A percentile compares a stretch with the other conserved stretches of the same genome.
Conservation (phyloP, 2,329 filamentous ascomycete species). For the Raffaelea albimanens region DNA sequence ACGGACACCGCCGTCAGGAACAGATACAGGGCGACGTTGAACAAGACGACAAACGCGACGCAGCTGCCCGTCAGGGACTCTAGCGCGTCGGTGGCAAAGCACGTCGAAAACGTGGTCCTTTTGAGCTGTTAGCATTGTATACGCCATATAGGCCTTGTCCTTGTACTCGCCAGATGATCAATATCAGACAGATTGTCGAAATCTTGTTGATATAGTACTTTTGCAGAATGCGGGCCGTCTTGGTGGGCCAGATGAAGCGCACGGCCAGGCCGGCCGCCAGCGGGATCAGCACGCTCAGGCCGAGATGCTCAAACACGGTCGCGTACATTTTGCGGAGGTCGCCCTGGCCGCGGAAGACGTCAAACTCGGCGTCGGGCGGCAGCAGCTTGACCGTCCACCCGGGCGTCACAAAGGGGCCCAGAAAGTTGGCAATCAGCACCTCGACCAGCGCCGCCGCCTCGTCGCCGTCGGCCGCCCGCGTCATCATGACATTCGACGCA, state of each 20-base stretch:
- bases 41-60: slow-evolving; percentile 57
- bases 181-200: slow-evolving; percentile 35
- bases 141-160: neutral
- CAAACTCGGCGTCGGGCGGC: slow-evolving; percentile 38
- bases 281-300: slow-evolving; percentile 56
- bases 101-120: slow-evolving; percentile 60
- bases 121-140: neutral
- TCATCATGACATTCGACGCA: slow-evolving; percentile 67
- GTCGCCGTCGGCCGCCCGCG: slow-evolving; percentile 38
- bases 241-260: slow-evolving; percentile 38
- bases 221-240: slow-evolving; percentile 44
- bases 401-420: slow-evolving; percentile 59
- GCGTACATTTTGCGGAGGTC: slow-evolving; percentile 54
- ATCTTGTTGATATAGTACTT: slow-evolving; percentile 30
- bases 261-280: slow-evolving; percentile 52
- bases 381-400: slow-evolving; percentile 54
- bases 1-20: slow-evolving; percentile 56
- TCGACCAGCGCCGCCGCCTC: slow-evolving; percentile 49
- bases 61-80: slow-evolving; percentile 39
- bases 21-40: slow-evolving; percentile 54
- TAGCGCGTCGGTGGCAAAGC: slow-evolving; percentile 48
- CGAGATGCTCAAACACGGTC: slow-evolving; percentile 58
- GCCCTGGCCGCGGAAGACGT: slow-evolving; percentile 23
- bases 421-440: slow-evolving; percentile 60
- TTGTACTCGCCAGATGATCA: slow-evolving; percentile 37